Conservation (phyloP, 805 yeast species). For the Candida alai region DNA sequence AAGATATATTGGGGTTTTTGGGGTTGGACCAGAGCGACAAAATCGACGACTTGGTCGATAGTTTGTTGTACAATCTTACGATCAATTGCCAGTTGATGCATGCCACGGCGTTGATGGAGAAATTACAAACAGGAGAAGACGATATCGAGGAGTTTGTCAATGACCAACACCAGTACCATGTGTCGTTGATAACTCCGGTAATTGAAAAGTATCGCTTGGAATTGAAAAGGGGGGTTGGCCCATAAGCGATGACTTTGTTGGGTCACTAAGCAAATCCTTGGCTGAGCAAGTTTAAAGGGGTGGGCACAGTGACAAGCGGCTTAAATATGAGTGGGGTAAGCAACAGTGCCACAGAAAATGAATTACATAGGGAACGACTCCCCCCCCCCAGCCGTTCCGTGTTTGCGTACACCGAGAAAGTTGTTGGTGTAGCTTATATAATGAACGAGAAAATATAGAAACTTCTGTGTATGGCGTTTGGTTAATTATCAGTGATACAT, state of each 20-base stretch:
- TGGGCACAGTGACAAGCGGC: neutral
- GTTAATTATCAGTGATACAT: too few species aligned
- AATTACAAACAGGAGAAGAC: constrained; percentile 14
- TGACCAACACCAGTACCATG: constrained; percentile 16
- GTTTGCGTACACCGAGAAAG: too few species aligned
- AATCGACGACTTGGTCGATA: constrained; percentile 40
- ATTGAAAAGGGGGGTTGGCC: constrained; percentile 5
- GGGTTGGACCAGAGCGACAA: constrained; percentile 16
- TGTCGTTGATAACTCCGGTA: constrained; percentile 14
- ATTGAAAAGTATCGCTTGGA: constrained; percentile 12
- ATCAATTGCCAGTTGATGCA: constrained; percentile 20
- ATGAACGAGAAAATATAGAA: too few species aligned
- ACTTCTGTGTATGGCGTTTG: too few species aligned
- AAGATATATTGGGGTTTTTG: constrained; percentile 8
- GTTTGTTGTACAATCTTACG: constrained; percentile 31
- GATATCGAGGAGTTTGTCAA: constrained; percentile 22
- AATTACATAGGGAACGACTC: too few species aligned
- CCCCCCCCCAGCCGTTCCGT: too few species aligned
- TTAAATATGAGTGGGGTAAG: too few species aligned
- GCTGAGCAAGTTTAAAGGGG: neutral
- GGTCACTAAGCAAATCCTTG: too few species aligned
- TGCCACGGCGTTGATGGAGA: constrained; percentile 12
- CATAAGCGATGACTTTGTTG: too few species aligned
- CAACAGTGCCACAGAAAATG: too few species aligned
- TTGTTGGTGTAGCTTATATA: too few species aligned